A percentile compares a stretch with the other conserved stretches of the same genome.
Evolutionary conservation across 768 basidiomycete species (phyloP).

Genomic region (Lentinula sp.): DNA sequence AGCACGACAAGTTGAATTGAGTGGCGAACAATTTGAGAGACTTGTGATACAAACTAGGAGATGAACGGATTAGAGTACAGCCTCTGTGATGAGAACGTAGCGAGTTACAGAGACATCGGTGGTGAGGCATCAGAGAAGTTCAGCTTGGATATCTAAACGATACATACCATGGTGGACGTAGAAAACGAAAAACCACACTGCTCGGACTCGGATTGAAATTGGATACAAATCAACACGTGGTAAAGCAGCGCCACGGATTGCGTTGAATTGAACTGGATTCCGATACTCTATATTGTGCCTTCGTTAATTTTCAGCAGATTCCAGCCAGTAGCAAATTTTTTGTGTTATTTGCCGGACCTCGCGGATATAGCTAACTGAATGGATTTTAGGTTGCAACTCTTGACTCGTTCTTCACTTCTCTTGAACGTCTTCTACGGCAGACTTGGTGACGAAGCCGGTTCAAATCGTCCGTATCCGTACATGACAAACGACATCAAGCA

Average conservation of each 20-base stretch:
- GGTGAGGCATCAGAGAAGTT: neutral
- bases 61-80: neutral
- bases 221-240: neutral
- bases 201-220: neutral
- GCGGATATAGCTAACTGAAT: neutral
- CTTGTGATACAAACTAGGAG: neutral
- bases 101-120: slow-evolving; percentile 3
- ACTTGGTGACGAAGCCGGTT: neutral
- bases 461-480: neutral
- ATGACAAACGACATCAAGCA: neutral
- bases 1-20: neutral
- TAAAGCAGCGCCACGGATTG: neutral
- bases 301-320: neutral
- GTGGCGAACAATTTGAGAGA: neutral
- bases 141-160: neutral
- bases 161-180: neutral
- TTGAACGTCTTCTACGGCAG: neutral
- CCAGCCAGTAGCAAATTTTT: neutral
- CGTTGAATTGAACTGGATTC: neutral
- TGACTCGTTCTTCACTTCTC: neutral
- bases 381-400: neutral
- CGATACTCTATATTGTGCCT: neutral
- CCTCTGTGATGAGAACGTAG: neutral
- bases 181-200: neutral
- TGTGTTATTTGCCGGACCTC: neutral